Evolutionary conservation across 441 rosid species (phyloP).

Genomic region (Gossypium gossypioides): DNA sequence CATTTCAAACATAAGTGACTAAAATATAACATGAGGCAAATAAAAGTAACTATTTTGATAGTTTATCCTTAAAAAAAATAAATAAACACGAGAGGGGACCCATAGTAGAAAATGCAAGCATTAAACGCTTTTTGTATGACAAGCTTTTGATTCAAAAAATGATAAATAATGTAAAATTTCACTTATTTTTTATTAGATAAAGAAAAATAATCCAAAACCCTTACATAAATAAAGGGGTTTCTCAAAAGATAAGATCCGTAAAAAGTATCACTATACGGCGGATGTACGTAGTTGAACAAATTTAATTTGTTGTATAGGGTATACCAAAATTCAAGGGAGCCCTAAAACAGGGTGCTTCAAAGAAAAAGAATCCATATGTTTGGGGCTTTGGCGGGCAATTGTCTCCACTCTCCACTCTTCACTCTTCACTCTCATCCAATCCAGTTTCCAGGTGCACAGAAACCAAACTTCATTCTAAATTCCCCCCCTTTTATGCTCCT

Average conservation of each 20-base stretch:
- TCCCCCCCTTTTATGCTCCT: too few species aligned
- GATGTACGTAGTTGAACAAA: background rate
- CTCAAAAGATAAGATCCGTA: too few species aligned
- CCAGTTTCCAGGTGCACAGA: background rate
- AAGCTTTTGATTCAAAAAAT: too few species aligned
- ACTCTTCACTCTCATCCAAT: background rate
- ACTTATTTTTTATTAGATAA: too few species aligned
- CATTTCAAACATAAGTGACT: accelerated
- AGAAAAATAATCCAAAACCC: too few species aligned
- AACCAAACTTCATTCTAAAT: background rate
- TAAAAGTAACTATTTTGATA: accelerated
- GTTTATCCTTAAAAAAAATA: too few species aligned
- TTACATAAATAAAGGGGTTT: too few species aligned
- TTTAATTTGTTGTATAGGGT: too few species aligned
- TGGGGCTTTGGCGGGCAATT: constrained; percentile 2
- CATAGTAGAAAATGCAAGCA: too few species aligned
- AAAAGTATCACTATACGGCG: background rate
- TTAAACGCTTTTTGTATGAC: too few species aligned
- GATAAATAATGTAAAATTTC: too few species aligned
- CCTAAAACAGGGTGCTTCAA: background rate
- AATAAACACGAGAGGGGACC: too few species aligned
- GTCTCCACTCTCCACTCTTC: background rate
- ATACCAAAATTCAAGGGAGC: background rate
- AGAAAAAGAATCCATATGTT: background rate
- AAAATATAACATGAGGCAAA: accelerated